Base-by-base conservation (phyloP, 1,284 basidiomycete genomes). In the Cutaneotrichosporon dermatis region DNA sequence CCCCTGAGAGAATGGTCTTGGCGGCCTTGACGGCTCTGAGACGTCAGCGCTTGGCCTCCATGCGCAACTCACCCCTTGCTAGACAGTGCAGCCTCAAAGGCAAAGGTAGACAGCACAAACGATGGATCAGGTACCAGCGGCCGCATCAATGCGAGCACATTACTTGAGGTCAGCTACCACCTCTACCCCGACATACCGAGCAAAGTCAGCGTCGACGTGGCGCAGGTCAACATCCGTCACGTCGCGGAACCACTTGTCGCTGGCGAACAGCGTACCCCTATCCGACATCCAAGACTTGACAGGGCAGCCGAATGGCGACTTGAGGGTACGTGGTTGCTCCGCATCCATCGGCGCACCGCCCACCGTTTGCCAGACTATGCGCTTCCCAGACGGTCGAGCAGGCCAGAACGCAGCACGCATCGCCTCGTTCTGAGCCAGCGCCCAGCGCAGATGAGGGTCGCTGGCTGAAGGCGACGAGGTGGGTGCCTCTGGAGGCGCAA, bases 1-100 rank as follows among this genome's bases (percentile, higher is more conserved):
- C 79, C 1, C 69, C 72, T 0, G 88, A 83, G 12, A 96, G 82
- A 15, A 92, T 79, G 0, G 77, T 74, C 59, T 88, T 89, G 9
- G 90, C 92, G 35, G 85, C 76, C 72, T 88, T 91, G 4, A 49
- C 46, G 1, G 46, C 46, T 33, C 46, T 49, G 34, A 13, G n/a
- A 60, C n/a, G 16, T 45, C 16, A 45, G 44, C 44, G n/a, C n/a
- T n/a, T n/a, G n/a, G n/a, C n/a, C n/a, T n/a, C n/a, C n/a, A n/a
- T n/a, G n/a, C n/a, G n/a, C n/a, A n/a, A 60, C 70, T 55, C 50
- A 74, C 74, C 64, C 59, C 54, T 74, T 76, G 9, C 67, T 60
- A 11, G 69, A 68, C 9, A 68, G 8, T n/a, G 71, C 69, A 6
- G 69, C 61, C 51, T 77, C 76, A 40, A 77, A 67, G 0, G 79